Conservation (phyloP, 805 yeast genomes). For the Candida orba region DNA sequence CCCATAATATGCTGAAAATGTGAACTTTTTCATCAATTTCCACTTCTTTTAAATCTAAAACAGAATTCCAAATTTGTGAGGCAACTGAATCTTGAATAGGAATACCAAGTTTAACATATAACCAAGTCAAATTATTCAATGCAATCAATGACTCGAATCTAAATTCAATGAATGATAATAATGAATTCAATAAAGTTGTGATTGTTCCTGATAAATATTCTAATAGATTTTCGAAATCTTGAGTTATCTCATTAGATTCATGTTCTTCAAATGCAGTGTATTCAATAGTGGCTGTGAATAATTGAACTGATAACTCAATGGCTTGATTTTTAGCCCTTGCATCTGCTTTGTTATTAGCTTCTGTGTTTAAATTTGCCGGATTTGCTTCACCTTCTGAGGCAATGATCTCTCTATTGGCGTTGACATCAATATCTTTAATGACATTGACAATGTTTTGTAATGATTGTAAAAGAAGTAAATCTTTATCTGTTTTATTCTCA, state of each 20-base stretch:
- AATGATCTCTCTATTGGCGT: constrained; percentile 24
- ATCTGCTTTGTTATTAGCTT: constrained; percentile 32
- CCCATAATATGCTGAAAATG: constrained; percentile 39
- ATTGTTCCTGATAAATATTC: constrained; percentile 17
- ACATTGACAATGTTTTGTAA: constrained; percentile 20
- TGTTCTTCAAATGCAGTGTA: constrained; percentile 28
- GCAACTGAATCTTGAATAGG: constrained; percentile 6
- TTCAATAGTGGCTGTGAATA: constrained; percentile 71
- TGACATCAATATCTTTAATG: constrained; percentile 27
- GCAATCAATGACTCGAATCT: constrained; percentile 52
- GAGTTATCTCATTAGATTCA: constrained; percentile 2
- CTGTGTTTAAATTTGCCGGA: constrained; percentile 24
- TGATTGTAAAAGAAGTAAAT: constrained; percentile 19
- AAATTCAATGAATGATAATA: constrained; percentile 37
- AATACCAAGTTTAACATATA: constrained; percentile 22
- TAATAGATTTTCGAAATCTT: constrained; percentile 11
- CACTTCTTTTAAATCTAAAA: constrained; percentile 14
- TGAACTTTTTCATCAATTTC: constrained; percentile 28
- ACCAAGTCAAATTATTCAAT: constrained; percentile 68
- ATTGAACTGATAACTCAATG: constrained; percentile 65
- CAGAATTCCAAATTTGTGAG: constrained; percentile 9
- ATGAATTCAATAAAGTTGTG: constrained; percentile 33
- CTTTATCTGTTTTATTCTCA: constrained; percentile 6
- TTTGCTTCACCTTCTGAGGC: constrained; percentile 25
- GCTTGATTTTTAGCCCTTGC: constrained; percentile 53